phyloP scores from a whole-genome alignment of 805 yeast species.

The Starmerella vaccinii region DNA sequence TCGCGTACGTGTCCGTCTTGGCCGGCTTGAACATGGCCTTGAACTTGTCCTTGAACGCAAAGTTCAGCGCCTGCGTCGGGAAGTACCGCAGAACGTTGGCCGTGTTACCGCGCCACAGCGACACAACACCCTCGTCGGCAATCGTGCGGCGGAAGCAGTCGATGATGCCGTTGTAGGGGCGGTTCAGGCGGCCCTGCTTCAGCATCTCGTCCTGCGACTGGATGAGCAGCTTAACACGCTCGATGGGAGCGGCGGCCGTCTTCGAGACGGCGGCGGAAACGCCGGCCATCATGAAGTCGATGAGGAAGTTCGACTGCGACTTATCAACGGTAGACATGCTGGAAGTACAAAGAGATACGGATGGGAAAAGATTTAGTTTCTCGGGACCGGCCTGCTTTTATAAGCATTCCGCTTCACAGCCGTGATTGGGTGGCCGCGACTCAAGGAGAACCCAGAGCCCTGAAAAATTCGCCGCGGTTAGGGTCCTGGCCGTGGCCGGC shows the following conservation, averaged over 20 bases:
- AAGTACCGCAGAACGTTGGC: conserved; percentile 94
- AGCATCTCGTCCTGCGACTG: conserved; percentile 95
- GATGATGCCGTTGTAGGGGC: conserved; percentile 71
- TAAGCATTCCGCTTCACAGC: conserved; percentile 13
- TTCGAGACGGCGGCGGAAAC: conserved; percentile 94
- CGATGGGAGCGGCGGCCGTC: conserved; percentile 93
- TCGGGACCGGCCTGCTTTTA: conserved; percentile 13
- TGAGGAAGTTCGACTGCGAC: conserved; percentile 26
- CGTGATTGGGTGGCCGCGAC: conserved; percentile 15
- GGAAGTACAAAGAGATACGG: conserved; percentile 9
- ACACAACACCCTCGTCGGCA: conserved; percentile 74
- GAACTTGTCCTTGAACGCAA: conserved; percentile 90
- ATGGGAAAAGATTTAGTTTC: background rate
- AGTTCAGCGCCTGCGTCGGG: conserved; percentile 96
- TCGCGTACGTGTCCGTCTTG: conserved; percentile 77
- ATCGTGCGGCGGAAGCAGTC: conserved; percentile 91
- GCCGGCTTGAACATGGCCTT: conserved; percentile 87
- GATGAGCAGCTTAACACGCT: conserved; percentile 85
- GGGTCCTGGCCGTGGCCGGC: no score
- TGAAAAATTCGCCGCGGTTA: conserved; percentile 15
- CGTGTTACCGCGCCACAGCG: conserved; percentile 98
- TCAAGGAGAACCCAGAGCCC: conserved; percentile 8
- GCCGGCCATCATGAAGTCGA: conserved; percentile 92
- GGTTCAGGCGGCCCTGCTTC: conserved; percentile 86
- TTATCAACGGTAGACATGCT: conserved; percentile 5